Percentiles rank a stretch among this genome's conserved stretches.
phyloP scores from a whole-genome alignment of 345 rosid species.

The Gossypium thurberi region DNA sequence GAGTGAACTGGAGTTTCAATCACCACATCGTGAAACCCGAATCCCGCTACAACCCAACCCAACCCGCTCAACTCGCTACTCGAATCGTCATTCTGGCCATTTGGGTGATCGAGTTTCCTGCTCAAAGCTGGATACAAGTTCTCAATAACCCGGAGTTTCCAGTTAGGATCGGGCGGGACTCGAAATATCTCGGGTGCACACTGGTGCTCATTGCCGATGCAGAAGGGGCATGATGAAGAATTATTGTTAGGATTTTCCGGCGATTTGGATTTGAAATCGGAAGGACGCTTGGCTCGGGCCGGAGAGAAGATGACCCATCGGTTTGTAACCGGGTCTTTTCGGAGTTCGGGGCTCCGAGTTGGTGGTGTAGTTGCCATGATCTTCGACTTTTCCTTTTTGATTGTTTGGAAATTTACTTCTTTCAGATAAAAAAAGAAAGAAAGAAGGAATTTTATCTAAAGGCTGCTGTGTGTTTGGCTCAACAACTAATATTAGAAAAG shows the following conservation, averaged over 20 bases:
- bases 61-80: slow-evolving; percentile 6
- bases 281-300: slow-evolving; percentile 67
- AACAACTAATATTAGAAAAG: too few relatives aligned
- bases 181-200: slow-evolving; percentile 90
- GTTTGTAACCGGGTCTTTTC: slow-evolving; percentile 52
- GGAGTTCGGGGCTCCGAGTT: slow-evolving; percentile 48
- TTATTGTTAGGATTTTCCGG: slow-evolving; percentile 27
- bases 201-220: slow-evolving; percentile 72
- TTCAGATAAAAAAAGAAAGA: too few relatives aligned
- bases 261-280: slow-evolving; percentile 69
- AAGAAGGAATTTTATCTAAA: too few relatives aligned
- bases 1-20: slow-evolving; percentile 75
- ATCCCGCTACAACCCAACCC: slow-evolving; percentile 33
- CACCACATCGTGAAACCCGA: slow-evolving; percentile 88
- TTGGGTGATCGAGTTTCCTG: slow-evolving; percentile 35
- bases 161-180: slow-evolving; percentile 41
- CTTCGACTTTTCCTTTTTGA: not conserved
- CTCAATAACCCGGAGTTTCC: slow-evolving; percentile 83
- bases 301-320: slow-evolving; percentile 80
- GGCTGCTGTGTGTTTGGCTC: too few relatives aligned
- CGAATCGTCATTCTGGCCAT: slow-evolving; percentile 2
- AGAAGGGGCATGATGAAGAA: slow-evolving; percentile 56
- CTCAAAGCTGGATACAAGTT: slow-evolving; percentile 77
- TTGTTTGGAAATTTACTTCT: too few relatives aligned
- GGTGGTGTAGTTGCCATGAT: slow-evolving; percentile 1